Base-by-base conservation (phyloP, 73 alveolate genomes). In the Durusdinium trenchii region DNA sequence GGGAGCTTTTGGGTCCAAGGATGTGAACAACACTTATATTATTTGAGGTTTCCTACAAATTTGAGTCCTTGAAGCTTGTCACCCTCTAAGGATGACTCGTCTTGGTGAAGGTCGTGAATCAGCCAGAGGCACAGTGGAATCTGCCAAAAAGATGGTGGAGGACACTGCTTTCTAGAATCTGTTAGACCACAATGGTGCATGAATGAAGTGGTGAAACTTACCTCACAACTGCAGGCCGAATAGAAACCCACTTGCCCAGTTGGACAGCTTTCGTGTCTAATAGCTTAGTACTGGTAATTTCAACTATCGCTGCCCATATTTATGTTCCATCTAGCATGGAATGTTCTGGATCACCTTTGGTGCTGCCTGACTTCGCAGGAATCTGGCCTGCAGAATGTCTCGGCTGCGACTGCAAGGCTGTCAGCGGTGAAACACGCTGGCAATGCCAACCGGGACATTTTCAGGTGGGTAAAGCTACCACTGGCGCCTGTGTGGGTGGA, bases 101-200 rank as follows among this genome's bases (percentile, higher is more conserved):
- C 47, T 69, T 20, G 82, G 82, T 26, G 82, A 69, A n/a, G 82
- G 82, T 48, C 12, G 82, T n/a, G 82, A 69, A n/a, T n/a, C 51
- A 14, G 4, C 35, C 50, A 23, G 82, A 14, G 20, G 82, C 30
- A 30, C 50, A 6, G 82, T n/a, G 12, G 38, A 6, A 12, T 16
- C 82, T n/a, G 82, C 82, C 4, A 12, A n/a, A 32, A 48, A 46
- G 3, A 48, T n/a, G 50, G 82, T 69, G 12, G 23, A 69, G 82
- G 82, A 16, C n/a, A n/a, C n/a, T n/a, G n/a, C n/a, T n/a, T n/a
- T n/a, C n/a, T n/a, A n/a, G n/a, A n/a, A n/a, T n/a, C n/a, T n/a
- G n/a, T n/a, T n/a, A n/a, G n/a, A n/a, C n/a, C n/a, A n/a, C n/a
- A n/a, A n/a, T n/a, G n/a, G n/a, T n/a, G n/a, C n/a, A n/a, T n/a